Evolutionary conservation across 306 rosid genomes (phyloP), one percentile per base, ranked within the genome.

Genomic region (Oemleria cerasiformis): DNA sequence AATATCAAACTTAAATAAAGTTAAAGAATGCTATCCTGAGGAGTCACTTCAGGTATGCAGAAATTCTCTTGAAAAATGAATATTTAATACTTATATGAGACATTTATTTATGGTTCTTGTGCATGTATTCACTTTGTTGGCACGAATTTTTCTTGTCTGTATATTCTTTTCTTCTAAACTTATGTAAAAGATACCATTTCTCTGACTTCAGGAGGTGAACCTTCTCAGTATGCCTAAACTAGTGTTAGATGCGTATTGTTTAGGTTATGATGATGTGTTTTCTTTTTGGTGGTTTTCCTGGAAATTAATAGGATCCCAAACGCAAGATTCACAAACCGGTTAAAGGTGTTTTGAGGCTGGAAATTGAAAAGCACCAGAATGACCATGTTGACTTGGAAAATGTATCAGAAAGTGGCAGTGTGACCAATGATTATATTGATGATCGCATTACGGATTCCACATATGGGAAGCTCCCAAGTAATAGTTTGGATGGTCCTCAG

Each of bases 291-390:
- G 70, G 71, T 42, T 70, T 41, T 72, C 68, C 20, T 77, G 38
- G 65, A 53, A 80, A 64, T 79, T 71, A 43, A 30, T 63, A 94
- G 99, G 99, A 94, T 81, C 99, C 99, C 43, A 94, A 94, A 77
- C 91, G 88, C 55, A 94, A 94, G 86, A 86, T 89, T 78, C 92
- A 91, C 76, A 94, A 94, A 78, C 99, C 99, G 73, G 92, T 94
- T 49, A 94, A 91, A 82, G 97, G 99, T 44, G 90, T 88, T 75
- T 80, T 94, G 88, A 83, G 87, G 74, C 86, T 94, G 80, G 97
- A 94, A 84, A 91, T 94, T 38, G 97, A 94, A 73, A 94, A 91
- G 88, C 97, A 91, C 84, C 96, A 89, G 87, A 86, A 86, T 75
- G 82, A 83, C 65, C 90, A 78, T 78, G 81, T 81, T 67, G 99